phyloP scores from a whole-genome alignment of 768 basidiomycete genomes.

The Suillus subalutaceus region DNA sequence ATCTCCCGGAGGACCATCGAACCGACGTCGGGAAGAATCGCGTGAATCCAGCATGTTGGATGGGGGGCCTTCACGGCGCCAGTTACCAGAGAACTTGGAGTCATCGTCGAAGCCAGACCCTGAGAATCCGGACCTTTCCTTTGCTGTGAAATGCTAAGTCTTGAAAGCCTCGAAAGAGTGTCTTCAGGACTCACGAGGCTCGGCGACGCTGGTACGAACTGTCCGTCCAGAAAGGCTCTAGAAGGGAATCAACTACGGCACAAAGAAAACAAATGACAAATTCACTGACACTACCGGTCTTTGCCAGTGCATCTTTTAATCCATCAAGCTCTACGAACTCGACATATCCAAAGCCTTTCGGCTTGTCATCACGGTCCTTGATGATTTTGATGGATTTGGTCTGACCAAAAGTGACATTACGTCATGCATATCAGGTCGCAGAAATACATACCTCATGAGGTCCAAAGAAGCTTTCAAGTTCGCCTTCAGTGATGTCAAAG shows the following conservation, averaged over 20 bases:
- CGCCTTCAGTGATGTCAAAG: constrained; percentile 86
- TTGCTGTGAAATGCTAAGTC: constrained; percentile 52
- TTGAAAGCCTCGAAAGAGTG: constrained; percentile 8
- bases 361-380: constrained; percentile 89
- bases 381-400: constrained; percentile 91
- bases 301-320: constrained; percentile 80
- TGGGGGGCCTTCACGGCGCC: constrained; percentile 88
- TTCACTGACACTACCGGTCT: constrained; percentile 65
- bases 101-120: constrained; percentile 61
- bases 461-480: constrained; percentile 81
- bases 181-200: constrained; percentile 75
- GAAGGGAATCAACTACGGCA: constrained; percentile 1
- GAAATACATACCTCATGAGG: constrained; percentile 53
- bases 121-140: constrained; percentile 68
- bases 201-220: constrained; percentile 92
- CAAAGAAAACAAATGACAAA: not conserved
- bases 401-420: constrained; percentile 37
- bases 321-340: constrained; percentile 90
- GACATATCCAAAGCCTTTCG: constrained; percentile 97
- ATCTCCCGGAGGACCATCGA: constrained; percentile 54
- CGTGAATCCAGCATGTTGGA: constrained; percentile 66
- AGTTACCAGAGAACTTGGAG: constrained; percentile 79
- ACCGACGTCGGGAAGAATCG: constrained; percentile 66
- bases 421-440: not conserved
- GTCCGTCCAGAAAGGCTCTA: constrained; percentile 77